Evolutionary conservation across 2,329 filamentous ascomycete genomes (phyloP).

Genomic region (Lizonia empirigonia): DNA sequence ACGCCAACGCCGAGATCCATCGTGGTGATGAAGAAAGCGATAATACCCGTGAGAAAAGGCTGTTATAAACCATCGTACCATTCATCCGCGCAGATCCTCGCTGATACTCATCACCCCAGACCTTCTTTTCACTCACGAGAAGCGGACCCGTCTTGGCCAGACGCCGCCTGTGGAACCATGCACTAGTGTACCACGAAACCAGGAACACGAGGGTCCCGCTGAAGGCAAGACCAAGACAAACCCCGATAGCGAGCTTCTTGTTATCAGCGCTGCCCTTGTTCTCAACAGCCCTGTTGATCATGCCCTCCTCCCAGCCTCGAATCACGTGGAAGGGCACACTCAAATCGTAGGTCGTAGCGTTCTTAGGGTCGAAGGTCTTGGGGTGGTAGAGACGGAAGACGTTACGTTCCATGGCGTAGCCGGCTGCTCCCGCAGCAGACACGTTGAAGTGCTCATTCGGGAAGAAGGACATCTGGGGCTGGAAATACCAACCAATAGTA

Average conservation of each 20-base stretch:
- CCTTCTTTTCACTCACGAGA: no score
- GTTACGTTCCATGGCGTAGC: constrained; percentile 1
- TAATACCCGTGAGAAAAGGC: no score
- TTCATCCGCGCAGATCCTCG: no score
- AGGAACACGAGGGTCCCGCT: not conserved
- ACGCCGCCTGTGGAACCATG: not conserved
- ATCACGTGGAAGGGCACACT: not conserved
- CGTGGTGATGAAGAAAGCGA: no score
- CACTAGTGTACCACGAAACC: not conserved
- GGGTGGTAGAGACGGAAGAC: constrained; percentile 11
- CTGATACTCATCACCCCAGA: no score
- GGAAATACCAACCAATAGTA: not conserved
- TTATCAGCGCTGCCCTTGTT: not conserved
- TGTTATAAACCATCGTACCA: no score
- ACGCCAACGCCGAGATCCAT: not conserved
- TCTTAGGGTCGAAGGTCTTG: not conserved
- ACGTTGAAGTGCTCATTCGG: not conserved
- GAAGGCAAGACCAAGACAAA: not conserved
- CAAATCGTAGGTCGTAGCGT: not conserved
- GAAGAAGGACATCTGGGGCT: not conserved
- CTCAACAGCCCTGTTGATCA: not conserved
- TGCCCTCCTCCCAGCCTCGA: not conserved
- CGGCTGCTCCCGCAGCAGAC: not conserved
- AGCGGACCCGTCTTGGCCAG: not conserved
- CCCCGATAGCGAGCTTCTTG: not conserved